Percentiles rank a stretch among this genome's conserved stretches.
Evolutionary conservation across 2,329 filamentous ascomycete genomes (phyloP).

Genomic region (Epichloe gansuensis): DNA sequence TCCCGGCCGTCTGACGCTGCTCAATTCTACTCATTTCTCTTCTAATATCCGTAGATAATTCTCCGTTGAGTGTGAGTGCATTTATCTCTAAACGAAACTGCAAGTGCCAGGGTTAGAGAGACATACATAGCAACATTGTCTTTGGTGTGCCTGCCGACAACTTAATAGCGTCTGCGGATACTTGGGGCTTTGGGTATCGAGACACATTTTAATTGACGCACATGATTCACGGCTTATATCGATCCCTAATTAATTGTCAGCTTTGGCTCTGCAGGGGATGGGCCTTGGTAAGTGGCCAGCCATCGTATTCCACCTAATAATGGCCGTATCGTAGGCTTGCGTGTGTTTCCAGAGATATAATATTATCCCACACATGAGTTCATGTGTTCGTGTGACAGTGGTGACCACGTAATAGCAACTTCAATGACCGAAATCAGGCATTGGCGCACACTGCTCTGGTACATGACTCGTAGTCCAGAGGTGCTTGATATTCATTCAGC

Average conservation of each 20-base stretch:
- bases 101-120: neutral
- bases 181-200: neutral
- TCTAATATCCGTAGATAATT: neutral
- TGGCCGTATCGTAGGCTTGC: neutral
- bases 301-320: neutral
- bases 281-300: neutral
- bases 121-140: neutral
- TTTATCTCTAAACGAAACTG: neutral
- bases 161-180: neutral
- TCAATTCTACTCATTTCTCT: neutral
- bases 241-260: neutral
- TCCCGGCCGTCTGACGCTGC: neutral
- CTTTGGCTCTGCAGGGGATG: neutral
- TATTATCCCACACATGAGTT: neutral
- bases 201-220: neutral
- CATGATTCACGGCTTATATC: neutral
- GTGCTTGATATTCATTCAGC: neutral
- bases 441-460: conserved; percentile 1
- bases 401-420: neutral
- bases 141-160: neutral
- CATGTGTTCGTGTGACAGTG: neutral
- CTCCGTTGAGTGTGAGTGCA: neutral
- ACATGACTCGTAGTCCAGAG: neutral
- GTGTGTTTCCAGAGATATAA: neutral
- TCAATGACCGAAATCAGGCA: neutral